phyloP scores from a whole-genome alignment of 768 basidiomycete genomes.

The Pilatotrama ljubarskyi region DNA sequence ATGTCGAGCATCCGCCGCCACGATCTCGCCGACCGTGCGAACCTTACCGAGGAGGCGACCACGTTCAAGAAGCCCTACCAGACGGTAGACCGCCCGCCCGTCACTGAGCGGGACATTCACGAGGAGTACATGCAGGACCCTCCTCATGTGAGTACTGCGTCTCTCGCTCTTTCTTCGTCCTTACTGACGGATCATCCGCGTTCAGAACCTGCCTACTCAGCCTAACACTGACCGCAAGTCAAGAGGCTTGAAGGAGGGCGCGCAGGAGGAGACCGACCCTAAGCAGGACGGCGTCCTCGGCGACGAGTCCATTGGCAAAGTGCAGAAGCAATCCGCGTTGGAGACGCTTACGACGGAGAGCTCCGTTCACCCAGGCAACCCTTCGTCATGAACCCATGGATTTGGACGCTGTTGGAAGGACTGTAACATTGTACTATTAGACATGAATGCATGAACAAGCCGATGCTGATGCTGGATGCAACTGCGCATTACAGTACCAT shows the following conservation, averaged over 20 bases:
- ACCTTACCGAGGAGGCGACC: constrained; percentile 8
- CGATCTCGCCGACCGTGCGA: constrained; percentile 13
- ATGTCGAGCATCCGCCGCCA: constrained; percentile 14
- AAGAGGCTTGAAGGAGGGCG: constrained; percentile 28
- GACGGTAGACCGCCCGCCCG: constrained; percentile 28
- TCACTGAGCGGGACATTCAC: constrained; percentile 35
- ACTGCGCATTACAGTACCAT: too few species aligned
- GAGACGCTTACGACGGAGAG: constrained; percentile 23
- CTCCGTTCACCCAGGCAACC: constrained; percentile 27
- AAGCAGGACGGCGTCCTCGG: constrained; percentile 25
- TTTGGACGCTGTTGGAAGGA: too few species aligned
- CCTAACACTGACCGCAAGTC: constrained; percentile 11
- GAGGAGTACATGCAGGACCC: constrained; percentile 36
- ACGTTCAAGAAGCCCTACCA: constrained; percentile 34
- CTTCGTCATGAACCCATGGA: not conserved
- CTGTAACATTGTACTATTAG: not conserved
- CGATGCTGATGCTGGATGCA: too few species aligned
- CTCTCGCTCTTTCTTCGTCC: not conserved
- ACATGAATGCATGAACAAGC: too few species aligned
- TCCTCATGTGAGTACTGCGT: constrained; percentile 28
- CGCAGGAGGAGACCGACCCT: constrained; percentile 12
- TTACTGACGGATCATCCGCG: not conserved
- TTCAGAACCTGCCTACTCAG: constrained; percentile 21
- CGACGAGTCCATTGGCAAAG: constrained; percentile 23
- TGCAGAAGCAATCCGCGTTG: constrained; percentile 23